Conservation (phyloP, 2,329 filamentous ascomycete species). For the Monosporascus sp. region DNA sequence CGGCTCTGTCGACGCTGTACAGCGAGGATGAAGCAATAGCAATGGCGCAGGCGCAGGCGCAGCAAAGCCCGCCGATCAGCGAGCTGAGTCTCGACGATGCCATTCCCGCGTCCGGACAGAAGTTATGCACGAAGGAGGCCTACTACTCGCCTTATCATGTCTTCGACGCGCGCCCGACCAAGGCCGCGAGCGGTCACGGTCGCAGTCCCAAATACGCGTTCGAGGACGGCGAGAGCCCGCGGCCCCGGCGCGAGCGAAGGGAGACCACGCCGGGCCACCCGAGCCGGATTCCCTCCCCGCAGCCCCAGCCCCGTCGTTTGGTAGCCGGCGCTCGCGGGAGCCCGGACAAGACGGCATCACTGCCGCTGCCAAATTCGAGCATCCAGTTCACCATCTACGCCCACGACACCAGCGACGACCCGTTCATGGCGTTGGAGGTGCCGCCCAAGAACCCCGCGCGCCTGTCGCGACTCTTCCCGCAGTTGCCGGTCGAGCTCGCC, state of each 20-base stretch:
- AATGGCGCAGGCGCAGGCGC: slow-evolving; percentile 27
- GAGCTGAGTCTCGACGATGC: slow-evolving; percentile 6
- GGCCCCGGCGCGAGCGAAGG: slow-evolving; percentile 7
- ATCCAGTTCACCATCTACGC: slow-evolving; percentile 12
- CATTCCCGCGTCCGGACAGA: slow-evolving; percentile 3
- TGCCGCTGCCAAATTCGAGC: slow-evolving; percentile 1
- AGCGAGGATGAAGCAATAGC: slow-evolving; percentile 42
- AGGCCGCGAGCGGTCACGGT: neutral
- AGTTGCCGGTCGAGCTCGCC: slow-evolving; percentile 13
- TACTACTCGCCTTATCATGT: slow-evolving; percentile 5
- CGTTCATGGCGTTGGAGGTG: slow-evolving; percentile 16
- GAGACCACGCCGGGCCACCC: neutral
- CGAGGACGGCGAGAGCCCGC: slow-evolving; percentile 7
- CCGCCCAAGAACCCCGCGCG: slow-evolving; percentile 11
- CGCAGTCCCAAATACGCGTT: slow-evolving; percentile 4
- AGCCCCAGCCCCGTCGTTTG: neutral
- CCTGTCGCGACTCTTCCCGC: slow-evolving; percentile 24
- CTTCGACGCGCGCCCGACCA: neutral
- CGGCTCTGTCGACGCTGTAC: slow-evolving; percentile 52
- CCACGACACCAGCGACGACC: slow-evolving; percentile 16
- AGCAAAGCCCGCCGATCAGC: slow-evolving; percentile 9
- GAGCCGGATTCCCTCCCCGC: neutral
- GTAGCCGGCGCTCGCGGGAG: neutral
- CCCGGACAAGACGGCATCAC: neutral
- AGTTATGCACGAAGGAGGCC: slow-evolving; percentile 4